Conservation (phyloP, 306 rosid genomes). For the Prinsepia uniflora region DNA sequence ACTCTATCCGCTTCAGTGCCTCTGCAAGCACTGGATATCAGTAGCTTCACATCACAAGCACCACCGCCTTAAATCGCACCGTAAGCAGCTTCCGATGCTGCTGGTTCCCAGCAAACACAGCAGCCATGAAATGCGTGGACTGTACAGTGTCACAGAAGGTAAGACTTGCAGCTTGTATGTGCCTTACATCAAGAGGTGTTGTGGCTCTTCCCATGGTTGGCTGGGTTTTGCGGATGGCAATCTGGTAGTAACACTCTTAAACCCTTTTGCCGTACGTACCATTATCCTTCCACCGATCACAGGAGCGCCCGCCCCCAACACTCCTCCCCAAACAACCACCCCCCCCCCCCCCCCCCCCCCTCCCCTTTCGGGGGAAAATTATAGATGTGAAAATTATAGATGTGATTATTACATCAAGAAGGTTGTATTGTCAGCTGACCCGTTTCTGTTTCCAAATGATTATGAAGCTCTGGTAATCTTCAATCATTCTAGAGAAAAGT, state of each 20-base stretch:
- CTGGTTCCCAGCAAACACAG: neutral
- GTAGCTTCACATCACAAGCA: neutral
- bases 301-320: too few relatives aligned
- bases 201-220: constrained; percentile 3
- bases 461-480: neutral
- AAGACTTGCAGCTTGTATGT: neutral
- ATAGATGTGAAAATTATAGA: fast-evolving
- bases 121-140: neutral
- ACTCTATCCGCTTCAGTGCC: neutral
- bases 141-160: neutral
- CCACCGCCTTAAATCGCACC: neutral
- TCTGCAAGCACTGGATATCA: constrained; percentile 5
- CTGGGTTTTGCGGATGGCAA: neutral
- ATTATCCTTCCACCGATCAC: neutral
- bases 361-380: too few relatives aligned
- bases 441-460: neutral
- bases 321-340: too few relatives aligned
- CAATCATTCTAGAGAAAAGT: neutral
- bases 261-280: neutral
- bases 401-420: neutral
- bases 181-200: neutral
- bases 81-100: neutral
- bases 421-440: constrained; percentile 5
- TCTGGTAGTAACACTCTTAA: neutral
- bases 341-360: too few relatives aligned